Evolutionary conservation across 768 basidiomycete genomes (phyloP).

Genomic region (Amanita polypyramis): DNA sequence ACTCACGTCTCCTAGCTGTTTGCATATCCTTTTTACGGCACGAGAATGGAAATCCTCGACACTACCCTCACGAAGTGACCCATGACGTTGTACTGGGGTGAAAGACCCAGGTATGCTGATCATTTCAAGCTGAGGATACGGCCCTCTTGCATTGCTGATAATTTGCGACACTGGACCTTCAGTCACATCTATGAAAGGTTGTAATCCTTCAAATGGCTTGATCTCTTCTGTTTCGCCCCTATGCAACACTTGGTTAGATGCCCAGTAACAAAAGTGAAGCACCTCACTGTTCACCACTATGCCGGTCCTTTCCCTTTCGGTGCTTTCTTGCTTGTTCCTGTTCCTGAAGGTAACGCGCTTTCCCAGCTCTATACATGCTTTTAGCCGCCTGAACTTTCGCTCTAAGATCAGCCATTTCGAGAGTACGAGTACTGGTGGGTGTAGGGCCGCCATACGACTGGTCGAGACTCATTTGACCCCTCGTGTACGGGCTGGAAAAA

Average conservation of each 20-base stretch:
- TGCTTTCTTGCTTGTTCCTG: conserved; percentile 31
- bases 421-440: background rate
- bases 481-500: background rate
- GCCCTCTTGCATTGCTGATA: conserved; percentile 51
- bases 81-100: conserved; percentile 18
- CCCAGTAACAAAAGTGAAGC: background rate
- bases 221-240: background rate
- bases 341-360: conserved; percentile 56
- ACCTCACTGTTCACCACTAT: background rate
- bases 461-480: background rate
- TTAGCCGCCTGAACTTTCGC: conserved; percentile 58
- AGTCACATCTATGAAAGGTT: background rate
- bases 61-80: conserved; percentile 12
- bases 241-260: background rate
- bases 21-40: conserved; percentile 39
- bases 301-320: conserved; percentile 28
- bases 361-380: conserved; percentile 53
- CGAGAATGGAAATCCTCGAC: conserved; percentile 27
- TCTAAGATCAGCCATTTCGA: conserved; percentile 17
- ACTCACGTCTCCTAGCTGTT: conserved; percentile 55
- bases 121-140: conserved; percentile 56
- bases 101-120: conserved; percentile 40
- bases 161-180: conserved; percentile 17
- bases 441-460: background rate
- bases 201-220: conserved; percentile 3